phyloP scores from a whole-genome alignment of 2,329 filamentous ascomycete genomes.

The Fusarium agapanthi region DNA sequence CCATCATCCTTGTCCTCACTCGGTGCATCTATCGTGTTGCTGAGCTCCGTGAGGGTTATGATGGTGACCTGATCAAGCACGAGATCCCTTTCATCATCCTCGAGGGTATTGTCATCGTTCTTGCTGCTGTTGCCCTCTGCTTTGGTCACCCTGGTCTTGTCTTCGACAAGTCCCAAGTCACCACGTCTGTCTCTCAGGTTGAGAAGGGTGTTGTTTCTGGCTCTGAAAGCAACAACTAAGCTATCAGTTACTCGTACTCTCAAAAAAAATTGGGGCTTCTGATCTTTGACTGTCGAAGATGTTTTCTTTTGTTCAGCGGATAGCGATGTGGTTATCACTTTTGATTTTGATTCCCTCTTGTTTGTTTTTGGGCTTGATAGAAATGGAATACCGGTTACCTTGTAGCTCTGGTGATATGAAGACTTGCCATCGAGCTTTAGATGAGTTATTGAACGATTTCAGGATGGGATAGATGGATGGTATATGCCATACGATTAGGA shows the following conservation, averaged over 20 bases:
- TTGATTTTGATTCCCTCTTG: slow-evolving; percentile 8
- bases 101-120: slow-evolving; percentile 55
- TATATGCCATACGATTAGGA: neutral
- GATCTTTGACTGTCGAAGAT: neutral
- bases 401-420: slow-evolving; percentile 16
- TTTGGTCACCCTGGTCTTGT: slow-evolving; percentile 55
- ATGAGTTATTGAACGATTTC: neutral
- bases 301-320: slow-evolving; percentile 26
- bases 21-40: slow-evolving; percentile 72
- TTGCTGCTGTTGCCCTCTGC: slow-evolving; percentile 50
- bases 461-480: slow-evolving; percentile 4
- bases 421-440: slow-evolving; percentile 18
- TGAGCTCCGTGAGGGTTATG: slow-evolving; percentile 71
- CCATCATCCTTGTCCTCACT: slow-evolving; percentile 68
- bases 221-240: slow-evolving; percentile 24
- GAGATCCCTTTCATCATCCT: slow-evolving; percentile 62
- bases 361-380: slow-evolving; percentile 12
- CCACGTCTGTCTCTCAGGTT: slow-evolving; percentile 28
- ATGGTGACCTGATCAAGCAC: slow-evolving; percentile 61
- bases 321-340: slow-evolving; percentile 13
- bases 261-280: neutral
- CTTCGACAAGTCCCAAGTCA: slow-evolving; percentile 41
- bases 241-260: neutral
- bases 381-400: slow-evolving; percentile 22
- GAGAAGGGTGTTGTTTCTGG: slow-evolving; percentile 33